Conservation (phyloP, 1,139 yeast genomes). For the Magnusiomyces tetraspermus region DNA sequence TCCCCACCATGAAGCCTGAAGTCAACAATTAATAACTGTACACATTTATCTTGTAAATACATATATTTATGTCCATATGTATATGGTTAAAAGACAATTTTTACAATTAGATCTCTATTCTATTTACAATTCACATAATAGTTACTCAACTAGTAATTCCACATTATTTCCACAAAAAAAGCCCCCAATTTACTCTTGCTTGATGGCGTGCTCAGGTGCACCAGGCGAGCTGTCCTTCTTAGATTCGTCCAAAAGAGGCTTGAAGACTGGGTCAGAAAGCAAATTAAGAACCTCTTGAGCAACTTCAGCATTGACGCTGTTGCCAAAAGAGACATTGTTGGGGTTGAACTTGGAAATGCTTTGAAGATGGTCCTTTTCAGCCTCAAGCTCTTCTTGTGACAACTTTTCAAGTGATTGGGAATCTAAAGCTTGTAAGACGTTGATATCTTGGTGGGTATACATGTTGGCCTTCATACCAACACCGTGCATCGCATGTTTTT, state of each 20-base stretch:
- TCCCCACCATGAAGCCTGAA: constrained; percentile 98
- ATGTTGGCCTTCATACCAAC: constrained; percentile 74
- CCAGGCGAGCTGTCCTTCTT: constrained; percentile 16
- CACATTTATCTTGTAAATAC: no score
- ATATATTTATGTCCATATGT: no score
- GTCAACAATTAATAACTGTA: no score
- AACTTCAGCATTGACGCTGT: constrained; percentile 45
- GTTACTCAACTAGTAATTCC: no score
- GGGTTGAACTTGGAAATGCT: not conserved
- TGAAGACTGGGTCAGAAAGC: constrained; percentile 55
- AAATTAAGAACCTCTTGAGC: constrained; percentile 66
- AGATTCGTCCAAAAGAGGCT: constrained; percentile 21
- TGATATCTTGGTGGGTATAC: constrained; percentile 49
- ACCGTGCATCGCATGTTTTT: constrained; percentile 69
- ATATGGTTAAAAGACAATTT: no score
- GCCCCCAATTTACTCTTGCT: constrained; percentile 10
- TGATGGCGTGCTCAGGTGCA: constrained; percentile 16
- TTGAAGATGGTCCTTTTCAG: constrained; percentile 10
- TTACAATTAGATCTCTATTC: no score
- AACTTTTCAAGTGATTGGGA: constrained; percentile 17
- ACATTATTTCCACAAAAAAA: no score
- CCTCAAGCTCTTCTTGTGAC: constrained; percentile 4
- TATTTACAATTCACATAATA: no score
- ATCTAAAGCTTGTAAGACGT: constrained; percentile 33
- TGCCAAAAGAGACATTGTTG: constrained; percentile 15